Conservation (phyloP, 331 rosid species). For the Malus hybrid region DNA sequence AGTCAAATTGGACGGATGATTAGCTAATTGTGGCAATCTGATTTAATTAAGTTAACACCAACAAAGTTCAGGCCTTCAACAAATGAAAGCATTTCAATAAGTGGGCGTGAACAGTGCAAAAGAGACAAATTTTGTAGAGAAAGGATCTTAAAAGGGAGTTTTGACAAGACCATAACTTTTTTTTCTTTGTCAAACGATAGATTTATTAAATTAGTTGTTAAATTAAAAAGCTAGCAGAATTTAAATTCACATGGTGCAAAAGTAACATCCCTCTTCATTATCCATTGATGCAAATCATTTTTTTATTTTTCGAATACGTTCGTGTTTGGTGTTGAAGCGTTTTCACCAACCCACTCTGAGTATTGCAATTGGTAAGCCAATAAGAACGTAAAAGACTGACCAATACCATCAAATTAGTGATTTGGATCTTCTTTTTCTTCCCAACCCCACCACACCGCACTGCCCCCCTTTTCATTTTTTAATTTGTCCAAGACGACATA, state of each 20-base stretch:
- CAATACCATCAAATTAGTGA: background rate
- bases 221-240: rapidly evolving
- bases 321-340: conserved; percentile 10
- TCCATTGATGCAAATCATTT: background rate
- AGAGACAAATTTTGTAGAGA: background rate
- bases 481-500: background rate
- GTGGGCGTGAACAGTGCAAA: background rate
- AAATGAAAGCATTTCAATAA: too few relatives aligned
- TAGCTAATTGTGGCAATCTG: background rate
- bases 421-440: background rate
- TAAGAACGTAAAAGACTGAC: background rate
- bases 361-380: background rate
- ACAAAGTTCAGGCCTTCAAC: too few relatives aligned
- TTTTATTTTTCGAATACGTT: background rate
- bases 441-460: background rate
- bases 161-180: background rate
- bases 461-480: background rate
- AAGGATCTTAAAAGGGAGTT: background rate
- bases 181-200: too few relatives aligned
- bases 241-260: too few relatives aligned
- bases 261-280: background rate
- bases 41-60: background rate
- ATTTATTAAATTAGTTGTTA: too few relatives aligned
- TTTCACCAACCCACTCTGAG: conserved; percentile 15
- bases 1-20: background rate